Conservation (phyloP, 2,329 filamentous ascomycete species). For the Scytalidium lignicola region DNA sequence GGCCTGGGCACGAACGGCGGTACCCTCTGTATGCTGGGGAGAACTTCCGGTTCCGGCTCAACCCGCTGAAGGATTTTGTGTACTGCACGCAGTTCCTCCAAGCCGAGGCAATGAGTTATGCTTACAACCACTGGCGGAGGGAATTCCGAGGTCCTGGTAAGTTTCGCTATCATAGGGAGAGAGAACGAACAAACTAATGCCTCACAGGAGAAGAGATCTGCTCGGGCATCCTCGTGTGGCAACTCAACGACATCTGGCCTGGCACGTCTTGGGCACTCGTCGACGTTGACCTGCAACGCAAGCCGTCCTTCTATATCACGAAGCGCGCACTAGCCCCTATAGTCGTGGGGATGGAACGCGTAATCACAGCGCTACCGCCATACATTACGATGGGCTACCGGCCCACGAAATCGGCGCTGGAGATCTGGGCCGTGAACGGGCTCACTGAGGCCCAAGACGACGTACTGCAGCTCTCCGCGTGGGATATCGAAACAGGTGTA, state of each 20-base stretch:
- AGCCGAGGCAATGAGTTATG: not conserved
- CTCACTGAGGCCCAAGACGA: not conserved
- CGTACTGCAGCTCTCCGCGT: slow-evolving; percentile 41
- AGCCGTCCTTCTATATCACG: not conserved
- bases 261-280: slow-evolving; percentile 31
- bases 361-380: not conserved
- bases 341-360: not conserved
- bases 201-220: slow-evolving; percentile 36
- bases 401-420: not conserved
- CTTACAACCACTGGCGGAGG: not conserved
- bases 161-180: too few species aligned
- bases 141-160: not conserved
- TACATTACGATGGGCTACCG: not conserved
- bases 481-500: slow-evolving; percentile 55
- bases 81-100: not conserved
- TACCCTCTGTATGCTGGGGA: not conserved
- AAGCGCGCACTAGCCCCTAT: not conserved
- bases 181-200: too few species aligned
- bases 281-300: not conserved
- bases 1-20: not conserved
- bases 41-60: not conserved
- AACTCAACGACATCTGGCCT: slow-evolving; percentile 33
- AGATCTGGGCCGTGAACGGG: not conserved
- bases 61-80: not conserved
- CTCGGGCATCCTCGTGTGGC: slow-evolving; percentile 62